Percentiles rank a stretch among this genome's conserved stretches.
Evolutionary conservation across 257 asterid species (phyloP).

Genomic region (Linderniella brevidens): DNA sequence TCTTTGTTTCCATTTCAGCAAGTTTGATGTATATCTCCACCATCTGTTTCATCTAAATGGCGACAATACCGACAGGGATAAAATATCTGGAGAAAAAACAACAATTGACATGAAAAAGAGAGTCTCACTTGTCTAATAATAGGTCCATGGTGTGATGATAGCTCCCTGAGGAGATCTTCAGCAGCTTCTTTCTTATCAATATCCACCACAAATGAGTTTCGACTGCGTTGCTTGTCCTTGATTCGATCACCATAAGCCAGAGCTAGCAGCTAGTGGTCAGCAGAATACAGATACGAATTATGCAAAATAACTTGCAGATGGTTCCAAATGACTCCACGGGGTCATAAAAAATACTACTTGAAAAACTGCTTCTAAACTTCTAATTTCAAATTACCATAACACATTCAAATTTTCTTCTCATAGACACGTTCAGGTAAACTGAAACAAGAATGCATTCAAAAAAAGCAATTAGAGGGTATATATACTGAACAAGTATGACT

Average conservation of each 20-base stretch:
- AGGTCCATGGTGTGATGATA: slow-evolving; percentile 60
- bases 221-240: slow-evolving; percentile 94
- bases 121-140: slow-evolving; percentile 54
- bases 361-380: too few species aligned
- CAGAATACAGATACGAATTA: slow-evolving; percentile 9
- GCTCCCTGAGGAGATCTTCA: slow-evolving; percentile 71
- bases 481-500: neutral
- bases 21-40: slow-evolving; percentile 96
- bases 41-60: slow-evolving; percentile 83
- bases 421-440: too few species aligned
- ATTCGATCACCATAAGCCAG: slow-evolving; percentile 94
- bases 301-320: slow-evolving; percentile 7
- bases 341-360: too few species aligned
- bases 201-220: slow-evolving; percentile 87
- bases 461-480: neutral
- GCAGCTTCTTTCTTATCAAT: slow-evolving; percentile 92
- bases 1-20: slow-evolving; percentile 89
- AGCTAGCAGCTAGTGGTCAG: slow-evolving; percentile 62
- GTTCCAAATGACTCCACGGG: too few species aligned
- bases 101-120: slow-evolving; percentile 12
- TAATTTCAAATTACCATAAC: too few species aligned
- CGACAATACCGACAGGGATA: slow-evolving; percentile 6
- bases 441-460: neutral
- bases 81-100: slow-evolving; percentile 9
- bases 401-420: too few species aligned